Evolutionary conservation across 192 early-diverging fungal species (phyloP), one percentile per base, ranked within the genome.

Genomic region (Coemansia sp.): DNA sequence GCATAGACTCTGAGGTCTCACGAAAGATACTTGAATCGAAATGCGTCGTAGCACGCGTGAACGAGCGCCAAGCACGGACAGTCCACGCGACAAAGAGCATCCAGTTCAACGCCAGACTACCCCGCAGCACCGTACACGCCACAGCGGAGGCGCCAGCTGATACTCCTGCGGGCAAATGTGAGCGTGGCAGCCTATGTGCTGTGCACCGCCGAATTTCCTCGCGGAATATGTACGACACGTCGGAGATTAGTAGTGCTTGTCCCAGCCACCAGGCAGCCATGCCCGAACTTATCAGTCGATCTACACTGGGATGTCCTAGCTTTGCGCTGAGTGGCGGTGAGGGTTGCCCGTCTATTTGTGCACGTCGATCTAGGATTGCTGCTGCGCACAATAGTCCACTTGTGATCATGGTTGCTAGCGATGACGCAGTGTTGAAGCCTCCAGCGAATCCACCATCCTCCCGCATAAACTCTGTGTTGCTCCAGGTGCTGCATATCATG

Each of bases 211-310:
- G 35, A 33, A 84, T 78, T 8, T 84, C 81, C 42, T 70, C 70
- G 43, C 81, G 76, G 40, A 75, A 84, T 2, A 84, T 63, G 46
- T 67, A 84, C 21, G 70, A 59, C 47, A 73, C 70, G 39, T 84
- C 78, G 17, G 81, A 76, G n/a, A 73, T 37, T 13, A 52, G 67
- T 23, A 78, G 37, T 0, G 76, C 64, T 62, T 75, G 68, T 1
- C 67, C 53, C n/a, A 84, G 63, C 81, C 81, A 84, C 81, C 81
- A 84, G 6, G 76, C 58, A 0, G 76, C 68, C 73, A 84, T 68
- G 32, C 72, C 47, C 33, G 76, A 73, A 55, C 66, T 67, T 28
- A 68, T 60, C 4, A 73, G 10, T 8, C 67, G 60, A 37, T 84
- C 81, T 3, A 68, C 52, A 11, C 50, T 33, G 55, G 67, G 55